Evolutionary conservation across 2,329 filamentous ascomycete genomes (phyloP), one percentile per base, ranked within the genome.

Genomic region (Sarocladium strictum): DNA sequence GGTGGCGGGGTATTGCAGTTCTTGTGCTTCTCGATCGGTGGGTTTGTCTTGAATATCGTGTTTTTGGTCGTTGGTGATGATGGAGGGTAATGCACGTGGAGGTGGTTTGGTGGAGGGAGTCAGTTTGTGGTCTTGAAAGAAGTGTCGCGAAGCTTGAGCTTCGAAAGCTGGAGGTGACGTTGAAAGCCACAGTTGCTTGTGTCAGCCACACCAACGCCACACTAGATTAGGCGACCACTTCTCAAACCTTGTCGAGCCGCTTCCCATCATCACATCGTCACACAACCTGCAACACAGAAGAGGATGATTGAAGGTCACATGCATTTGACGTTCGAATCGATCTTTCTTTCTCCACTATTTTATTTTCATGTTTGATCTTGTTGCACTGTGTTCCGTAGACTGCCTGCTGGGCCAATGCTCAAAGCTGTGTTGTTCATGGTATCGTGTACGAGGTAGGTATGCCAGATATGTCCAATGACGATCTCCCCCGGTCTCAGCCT

Each of bases 181-280:
- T 27, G 40, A 17, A 53, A 55, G 41, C 52, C 53, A 54, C 50
- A 55, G 11, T 40, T 27, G 45, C 6, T 37, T 58, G n/a, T 55
- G 57, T 58, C 57, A 58, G 57, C 57, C 57, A 55, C 55, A 55
- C 33, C 35, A 47, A 17, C 43, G 43, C 43, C 43, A 47, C 43
- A 47, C 43, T 7, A 6, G 29, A 12, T 32, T 12, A 32, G n/a
- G n/a, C n/a, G n/a, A n/a, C n/a, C n/a, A n/a, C n/a, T n/a, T n/a
- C n/a, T n/a, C n/a, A n/a, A n/a, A n/a, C n/a, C n/a, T n/a, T n/a
- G n/a, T n/a, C n/a, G n/a, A n/a, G n/a, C n/a, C n/a, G n/a, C n/a
- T n/a, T n/a, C n/a, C n/a, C n/a, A n/a, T n/a, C n/a, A n/a, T n/a
- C n/a, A n/a, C n/a, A n/a, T n/a, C n/a, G n/a, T n/a, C n/a, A n/a